A percentile compares a stretch with the other conserved stretches of the same genome.
These are phyloP conservation scores for Fusarium ambrosium DNA, from an alignment of 2,329 filamentous ascomycete genomes.

Conservation along the genomic window DNA sequence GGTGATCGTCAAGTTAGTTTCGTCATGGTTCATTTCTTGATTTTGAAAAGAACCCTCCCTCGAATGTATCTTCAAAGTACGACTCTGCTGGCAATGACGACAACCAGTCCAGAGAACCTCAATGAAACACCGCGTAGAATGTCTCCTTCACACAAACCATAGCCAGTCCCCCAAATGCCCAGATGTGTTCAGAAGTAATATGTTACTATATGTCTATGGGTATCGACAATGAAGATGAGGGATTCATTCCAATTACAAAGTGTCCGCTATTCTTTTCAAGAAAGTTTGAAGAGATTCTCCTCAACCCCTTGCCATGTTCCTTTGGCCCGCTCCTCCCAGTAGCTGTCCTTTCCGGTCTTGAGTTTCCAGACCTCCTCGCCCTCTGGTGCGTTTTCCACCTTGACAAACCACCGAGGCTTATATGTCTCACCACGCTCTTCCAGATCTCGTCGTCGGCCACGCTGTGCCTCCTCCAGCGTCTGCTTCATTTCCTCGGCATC, in stretches of 20 bases:
- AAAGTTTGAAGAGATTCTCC: slow-evolving; percentile 59
- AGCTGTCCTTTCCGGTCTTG: slow-evolving; percentile 85
- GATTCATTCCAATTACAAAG: slow-evolving; percentile 11
- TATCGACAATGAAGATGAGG: slow-evolving; percentile 28
- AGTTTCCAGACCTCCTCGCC: slow-evolving; percentile 81
- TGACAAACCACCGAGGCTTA: slow-evolving; percentile 87
- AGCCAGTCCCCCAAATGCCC: not conserved
- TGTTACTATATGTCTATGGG: slow-evolving; percentile 10
- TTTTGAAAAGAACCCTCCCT: not conserved
- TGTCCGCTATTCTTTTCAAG: slow-evolving; percentile 38
- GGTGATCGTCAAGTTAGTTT: slow-evolving; percentile 6
- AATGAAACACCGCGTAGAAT: not conserved
- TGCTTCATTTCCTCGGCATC: slow-evolving; percentile 87
- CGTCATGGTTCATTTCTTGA: slow-evolving; percentile 10
- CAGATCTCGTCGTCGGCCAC: slow-evolving; percentile 78
- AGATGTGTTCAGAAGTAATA: not conserved
- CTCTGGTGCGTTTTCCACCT: slow-evolving; percentile 69
- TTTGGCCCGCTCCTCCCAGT: slow-evolving; percentile 88
- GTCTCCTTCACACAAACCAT: not conserved
- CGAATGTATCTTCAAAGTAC: not conserved
- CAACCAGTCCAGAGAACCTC: not conserved
- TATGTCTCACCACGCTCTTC: slow-evolving; percentile 81
- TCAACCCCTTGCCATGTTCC: slow-evolving; percentile 74
- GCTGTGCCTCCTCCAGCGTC: slow-evolving; percentile 86
- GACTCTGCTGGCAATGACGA: not conserved